Evolutionary conservation across 345 rosid species (phyloP), one percentile per base, ranked within the genome.

Genomic region (Hibiscus syriacus): DNA sequence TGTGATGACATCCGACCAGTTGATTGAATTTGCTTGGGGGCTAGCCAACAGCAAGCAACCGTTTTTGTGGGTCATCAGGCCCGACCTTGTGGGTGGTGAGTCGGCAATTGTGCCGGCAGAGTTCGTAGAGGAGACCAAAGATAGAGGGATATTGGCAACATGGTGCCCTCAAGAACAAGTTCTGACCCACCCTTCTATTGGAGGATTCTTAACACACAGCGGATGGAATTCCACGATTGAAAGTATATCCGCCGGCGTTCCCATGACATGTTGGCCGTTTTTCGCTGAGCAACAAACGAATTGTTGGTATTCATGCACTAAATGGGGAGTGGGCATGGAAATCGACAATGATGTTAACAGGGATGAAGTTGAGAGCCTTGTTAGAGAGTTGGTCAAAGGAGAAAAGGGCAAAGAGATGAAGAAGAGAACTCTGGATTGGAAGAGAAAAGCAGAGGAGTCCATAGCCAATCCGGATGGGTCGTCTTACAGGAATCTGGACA

Each of bases 141-240:
- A 60, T 1, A 74, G 88, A 46, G 77, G 86, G 9, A 12, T 80
- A 11, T 0, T 87, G 22, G 66, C 80, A 10, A 74, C 71, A 53
- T 87, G 92, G 90, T 85, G 90, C 63, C 82, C 88, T 0, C 92
- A 87, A 8, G 83, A 80, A 58, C 63, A 73, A 65, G 88, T 87
- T 32, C 72, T 87, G 3, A 71, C 55, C 38, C 90, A 85, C 73
- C 82, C 84, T 5, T 60, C 85, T 0, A n/a, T 82, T 0, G 88
- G 88, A 6, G 90, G 84, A 11, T 82, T 87, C 55, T 69, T 87
- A 32, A 85, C 90, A 0, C 92, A 87, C 14, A 68, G 74, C 8
- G 90, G 92, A 1, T 87, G 92, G 92, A 87, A 87, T 63, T 87
- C 92, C 2, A 83, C 74, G 2, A 3, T 83, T 2, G 92, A 87